Evolutionary conservation across 257 asterid genomes (phyloP).

Genomic region (Nicotiana knightiana): DNA sequence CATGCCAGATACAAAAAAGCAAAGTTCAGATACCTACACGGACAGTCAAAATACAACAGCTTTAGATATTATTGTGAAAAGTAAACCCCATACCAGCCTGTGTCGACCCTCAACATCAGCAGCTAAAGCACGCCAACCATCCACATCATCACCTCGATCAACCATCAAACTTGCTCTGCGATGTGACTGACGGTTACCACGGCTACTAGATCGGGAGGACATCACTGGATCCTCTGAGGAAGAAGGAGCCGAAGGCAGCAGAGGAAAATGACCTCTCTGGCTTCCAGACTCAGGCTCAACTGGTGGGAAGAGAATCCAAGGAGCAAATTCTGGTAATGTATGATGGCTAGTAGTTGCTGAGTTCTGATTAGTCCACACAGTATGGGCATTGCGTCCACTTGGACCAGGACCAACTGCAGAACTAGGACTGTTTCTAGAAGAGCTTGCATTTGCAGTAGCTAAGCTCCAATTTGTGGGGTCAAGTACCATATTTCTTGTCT

Average conservation of each 20-base stretch:
- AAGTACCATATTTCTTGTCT: constrained; percentile 39
- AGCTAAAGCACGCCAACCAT: constrained; percentile 58
- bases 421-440: constrained; percentile 43
- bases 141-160: constrained; percentile 35
- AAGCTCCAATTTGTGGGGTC: constrained; percentile 69
- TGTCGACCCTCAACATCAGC: constrained; percentile 66
- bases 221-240: constrained; percentile 32
- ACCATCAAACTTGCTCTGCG: constrained; percentile 39
- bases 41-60: neutral
- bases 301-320: constrained; percentile 45
- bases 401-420: constrained; percentile 39
- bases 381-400: constrained; percentile 26
- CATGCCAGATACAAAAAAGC: neutral
- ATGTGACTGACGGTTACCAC: constrained; percentile 16
- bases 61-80: neutral
- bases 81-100: constrained; percentile 52
- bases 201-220: constrained; percentile 5
- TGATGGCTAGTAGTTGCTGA: constrained; percentile 38
- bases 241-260: constrained; percentile 43
- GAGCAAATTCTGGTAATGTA: constrained; percentile 37
- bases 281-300: constrained; percentile 46
- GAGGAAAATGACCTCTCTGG: constrained; percentile 46
- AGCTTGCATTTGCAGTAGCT: constrained; percentile 42
- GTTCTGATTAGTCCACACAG: constrained; percentile 47
- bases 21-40: neutral